These are phyloP conservation scores for Phaeosphaeria sp. DNA, from an alignment of 2,329 filamentous ascomycete genomes.

Conservation along the genomic window DNA sequence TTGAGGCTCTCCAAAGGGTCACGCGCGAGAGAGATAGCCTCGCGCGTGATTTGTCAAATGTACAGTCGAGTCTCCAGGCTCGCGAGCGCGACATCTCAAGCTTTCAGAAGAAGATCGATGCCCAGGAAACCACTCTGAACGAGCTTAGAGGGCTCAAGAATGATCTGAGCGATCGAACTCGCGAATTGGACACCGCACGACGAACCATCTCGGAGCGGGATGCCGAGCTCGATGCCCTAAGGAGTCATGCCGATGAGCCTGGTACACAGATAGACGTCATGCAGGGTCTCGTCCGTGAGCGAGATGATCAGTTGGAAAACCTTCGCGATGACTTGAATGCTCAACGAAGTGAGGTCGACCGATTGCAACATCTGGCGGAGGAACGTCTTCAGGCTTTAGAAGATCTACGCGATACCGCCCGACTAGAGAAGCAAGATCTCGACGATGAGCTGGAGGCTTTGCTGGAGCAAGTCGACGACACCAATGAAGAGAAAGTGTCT, in stretches of 20 bases:
- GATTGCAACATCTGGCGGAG: conserved; percentile 42
- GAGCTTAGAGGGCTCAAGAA: conserved; percentile 39
- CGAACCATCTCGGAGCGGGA: conserved; percentile 45
- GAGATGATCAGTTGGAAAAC: conserved; percentile 60
- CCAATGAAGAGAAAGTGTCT: conserved; percentile 59
- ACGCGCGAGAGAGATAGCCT: conserved; percentile 43
- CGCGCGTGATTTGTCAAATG: conserved; percentile 35
- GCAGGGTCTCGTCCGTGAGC: conserved; percentile 51
- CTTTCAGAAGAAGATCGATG: conserved; percentile 41
- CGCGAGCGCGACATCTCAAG: conserved; percentile 42
- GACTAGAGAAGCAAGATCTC: conserved; percentile 54
- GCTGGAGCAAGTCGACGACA: conserved; percentile 52
- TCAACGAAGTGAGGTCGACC: conserved; percentile 40
- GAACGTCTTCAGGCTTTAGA: conserved; percentile 55
- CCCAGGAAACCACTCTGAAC: conserved; percentile 35
- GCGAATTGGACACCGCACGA: conserved; percentile 46
- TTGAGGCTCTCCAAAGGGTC: conserved; percentile 44
- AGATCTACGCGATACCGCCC: conserved; percentile 58
- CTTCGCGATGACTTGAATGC: conserved; percentile 54
- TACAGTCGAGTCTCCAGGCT: conserved; percentile 38
- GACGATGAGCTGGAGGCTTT: conserved; percentile 63
- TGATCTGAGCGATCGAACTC: conserved; percentile 40
- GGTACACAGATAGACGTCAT: conserved; percentile 51
- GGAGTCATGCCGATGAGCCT: conserved; percentile 45
- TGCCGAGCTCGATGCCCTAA: conserved; percentile 45